Evolutionary conservation across 768 basidiomycete genomes (phyloP), one percentile per base, ranked within the genome.

Genomic region (Leccinum aurantiacum): DNA sequence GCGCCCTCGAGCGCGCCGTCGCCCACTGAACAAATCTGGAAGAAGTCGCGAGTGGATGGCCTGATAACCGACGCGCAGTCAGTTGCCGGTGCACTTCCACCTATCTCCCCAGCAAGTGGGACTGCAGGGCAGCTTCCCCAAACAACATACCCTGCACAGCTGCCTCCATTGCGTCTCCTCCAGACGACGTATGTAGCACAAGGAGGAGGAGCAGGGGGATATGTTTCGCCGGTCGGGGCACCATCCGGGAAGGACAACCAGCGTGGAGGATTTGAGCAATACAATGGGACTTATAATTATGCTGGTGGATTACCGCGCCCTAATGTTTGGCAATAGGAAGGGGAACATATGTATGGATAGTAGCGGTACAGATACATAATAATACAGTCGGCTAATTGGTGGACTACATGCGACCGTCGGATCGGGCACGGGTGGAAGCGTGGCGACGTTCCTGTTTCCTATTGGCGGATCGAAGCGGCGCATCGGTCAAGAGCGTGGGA

Each of bases 21-120:
- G 15, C 82, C 83, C 8, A 82, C 86, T 4, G 89, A 89, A 65
- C 82, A 81, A 61, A 82, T 86, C 37, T 91, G 89, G 90, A 92
- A 91, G 78, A 90, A 88, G 72, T 78, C 80, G 7, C 77, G 80
- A 17, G 59, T 72, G 35, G 76, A 80, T 35, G 55, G 59, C 0
- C 54, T 67, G 50, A 48, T 58, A 25, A 57, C 64, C 29, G 65
- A 55, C 22, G 5, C 37, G 24, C 68, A 61, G 38, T 27, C 61
- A 29, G 56, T 59, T 53, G 33, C 65, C 27, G 53, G 50, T 46
- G 10, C 57, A 31, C 66, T 70, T 61, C 61, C 65, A 6, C 68
- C 72, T 8, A 68, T 75, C 47, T 74, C 72, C 1, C 72, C 72
- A 17, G 60, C 53, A 19, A 53, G 60, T 38, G 54, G 62, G 24